A percentile compares a stretch with the other conserved stretches of the same genome.
phyloP scores from a whole-genome alignment of 176 grass and related monocot species.

The Oryza officinalis region DNA sequence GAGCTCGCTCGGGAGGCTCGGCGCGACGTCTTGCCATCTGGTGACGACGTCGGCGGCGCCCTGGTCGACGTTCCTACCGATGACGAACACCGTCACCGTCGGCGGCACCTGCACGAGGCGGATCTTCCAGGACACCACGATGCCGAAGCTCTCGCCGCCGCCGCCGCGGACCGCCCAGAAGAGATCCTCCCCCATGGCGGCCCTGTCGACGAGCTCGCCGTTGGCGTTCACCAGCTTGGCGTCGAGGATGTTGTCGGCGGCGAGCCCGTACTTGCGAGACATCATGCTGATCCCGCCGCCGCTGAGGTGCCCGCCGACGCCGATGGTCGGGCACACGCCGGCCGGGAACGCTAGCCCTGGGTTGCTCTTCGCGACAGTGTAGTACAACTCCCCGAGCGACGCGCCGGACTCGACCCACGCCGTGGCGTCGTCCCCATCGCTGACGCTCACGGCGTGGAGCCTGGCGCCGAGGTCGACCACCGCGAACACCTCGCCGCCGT shows the following conservation, averaged over 20 bases:
- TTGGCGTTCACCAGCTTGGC: slow-evolving; percentile 49
- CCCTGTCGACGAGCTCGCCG: slow-evolving; percentile 48
- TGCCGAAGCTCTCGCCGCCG: slow-evolving; percentile 51
- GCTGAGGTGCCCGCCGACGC: slow-evolving; percentile 61
- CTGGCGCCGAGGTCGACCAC: slow-evolving; percentile 49
- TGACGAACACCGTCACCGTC: slow-evolving; percentile 43
- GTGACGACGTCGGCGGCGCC: slow-evolving; percentile 35
- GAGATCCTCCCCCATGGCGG: slow-evolving; percentile 51
- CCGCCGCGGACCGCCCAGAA: slow-evolving; percentile 64
- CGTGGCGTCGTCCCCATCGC: not conserved
- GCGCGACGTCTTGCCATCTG: slow-evolving; percentile 53
- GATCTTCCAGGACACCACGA: slow-evolving; percentile 56
- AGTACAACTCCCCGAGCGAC: slow-evolving; percentile 64
- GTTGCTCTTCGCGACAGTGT: slow-evolving; percentile 27
- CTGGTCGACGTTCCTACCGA: not conserved
- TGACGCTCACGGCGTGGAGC: slow-evolving; percentile 34
- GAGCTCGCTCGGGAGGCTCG: slow-evolving; percentile 25
- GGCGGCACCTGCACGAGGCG: slow-evolving; percentile 34
- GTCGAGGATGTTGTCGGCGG: slow-evolving; percentile 62
- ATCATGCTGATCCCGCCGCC: slow-evolving; percentile 63
- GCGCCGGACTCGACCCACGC: slow-evolving; percentile 71
- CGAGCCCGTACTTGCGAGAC: slow-evolving; percentile 52
- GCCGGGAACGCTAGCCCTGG: slow-evolving; percentile 39
- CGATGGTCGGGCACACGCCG: slow-evolving; percentile 60
- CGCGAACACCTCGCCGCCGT: slow-evolving; percentile 26